Evolutionary conservation across 257 asterid genomes (phyloP).

Genomic region (Penstemon newberryi): DNA sequence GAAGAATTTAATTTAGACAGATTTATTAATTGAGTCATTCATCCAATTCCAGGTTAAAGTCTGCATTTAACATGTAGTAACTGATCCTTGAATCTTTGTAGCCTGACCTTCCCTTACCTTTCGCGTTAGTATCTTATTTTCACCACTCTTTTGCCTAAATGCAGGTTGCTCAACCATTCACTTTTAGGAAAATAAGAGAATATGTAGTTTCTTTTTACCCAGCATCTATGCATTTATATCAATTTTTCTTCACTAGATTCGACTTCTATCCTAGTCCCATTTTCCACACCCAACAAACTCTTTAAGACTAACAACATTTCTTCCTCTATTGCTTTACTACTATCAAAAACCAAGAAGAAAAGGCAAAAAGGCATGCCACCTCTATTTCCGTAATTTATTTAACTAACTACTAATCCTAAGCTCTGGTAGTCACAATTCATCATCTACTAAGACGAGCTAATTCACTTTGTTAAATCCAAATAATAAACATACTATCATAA

Average conservation of each 20-base stretch:
- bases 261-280: neutral
- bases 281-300: neutral
- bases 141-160: neutral
- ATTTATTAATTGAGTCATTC: neutral
- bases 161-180: conserved; percentile 1
- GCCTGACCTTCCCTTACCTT: conserved; percentile 1
- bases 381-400: neutral
- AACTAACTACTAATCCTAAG: neutral
- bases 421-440: neutral
- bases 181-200: neutral
- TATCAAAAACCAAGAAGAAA: neutral
- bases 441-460: neutral
- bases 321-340: neutral
- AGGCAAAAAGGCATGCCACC: neutral
- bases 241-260: neutral
- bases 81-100: neutral
- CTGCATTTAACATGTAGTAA: neutral
- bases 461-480: neutral
- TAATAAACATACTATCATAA: neutral
- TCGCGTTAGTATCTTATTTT: conserved; percentile 8
- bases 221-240: neutral
- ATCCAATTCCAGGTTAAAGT: conserved; percentile 16
- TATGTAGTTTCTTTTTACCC: neutral
- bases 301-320: neutral
- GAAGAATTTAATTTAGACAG: conserved; percentile 9